Conservation (phyloP, 1,284 basidiomycete genomes). For the Anthracocystis setariae region DNA sequence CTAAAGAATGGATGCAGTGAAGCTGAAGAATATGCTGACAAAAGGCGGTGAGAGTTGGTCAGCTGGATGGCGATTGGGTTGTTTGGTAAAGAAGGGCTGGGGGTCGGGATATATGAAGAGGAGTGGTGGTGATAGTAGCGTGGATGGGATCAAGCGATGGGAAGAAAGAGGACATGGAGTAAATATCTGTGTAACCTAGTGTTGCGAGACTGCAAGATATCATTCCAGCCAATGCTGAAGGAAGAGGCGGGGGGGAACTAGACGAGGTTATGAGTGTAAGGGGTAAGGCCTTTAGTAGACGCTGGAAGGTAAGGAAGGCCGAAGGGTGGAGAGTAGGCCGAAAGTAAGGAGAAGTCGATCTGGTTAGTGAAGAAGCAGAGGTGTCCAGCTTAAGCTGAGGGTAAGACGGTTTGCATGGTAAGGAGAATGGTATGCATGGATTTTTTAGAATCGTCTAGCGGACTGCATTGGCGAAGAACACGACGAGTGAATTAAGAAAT, state of each 20-base stretch:
- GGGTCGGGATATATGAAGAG: background rate
- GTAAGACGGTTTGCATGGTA: constrained; percentile 27
- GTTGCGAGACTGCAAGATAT: no score
- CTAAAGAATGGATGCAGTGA: no score
- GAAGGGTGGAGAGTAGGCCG: background rate
- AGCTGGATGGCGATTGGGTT: background rate
- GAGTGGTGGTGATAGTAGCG: background rate
- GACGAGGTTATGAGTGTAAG: background rate
- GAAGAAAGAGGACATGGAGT: background rate
- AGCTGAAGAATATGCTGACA: background rate
- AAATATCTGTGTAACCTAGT: no score
- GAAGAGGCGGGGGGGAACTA: background rate
- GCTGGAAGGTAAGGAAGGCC: background rate
- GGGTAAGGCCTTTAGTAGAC: background rate
- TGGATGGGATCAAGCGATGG: background rate
- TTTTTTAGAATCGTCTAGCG: constrained; percentile 22
- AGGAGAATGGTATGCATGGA: constrained; percentile 35
- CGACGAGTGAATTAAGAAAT: background rate
- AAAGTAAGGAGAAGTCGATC: no score
- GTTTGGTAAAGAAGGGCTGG: background rate
- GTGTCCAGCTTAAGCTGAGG: background rate
- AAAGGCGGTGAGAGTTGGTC: background rate
- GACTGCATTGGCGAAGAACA: constrained; percentile 12
- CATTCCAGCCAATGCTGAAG: background rate
- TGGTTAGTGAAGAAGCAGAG: constrained; percentile 3